These are phyloP conservation scores for Acanthamoeba castellanii DNA, from an alignment of 208 protist species.

Conservation along the genomic window DNA sequence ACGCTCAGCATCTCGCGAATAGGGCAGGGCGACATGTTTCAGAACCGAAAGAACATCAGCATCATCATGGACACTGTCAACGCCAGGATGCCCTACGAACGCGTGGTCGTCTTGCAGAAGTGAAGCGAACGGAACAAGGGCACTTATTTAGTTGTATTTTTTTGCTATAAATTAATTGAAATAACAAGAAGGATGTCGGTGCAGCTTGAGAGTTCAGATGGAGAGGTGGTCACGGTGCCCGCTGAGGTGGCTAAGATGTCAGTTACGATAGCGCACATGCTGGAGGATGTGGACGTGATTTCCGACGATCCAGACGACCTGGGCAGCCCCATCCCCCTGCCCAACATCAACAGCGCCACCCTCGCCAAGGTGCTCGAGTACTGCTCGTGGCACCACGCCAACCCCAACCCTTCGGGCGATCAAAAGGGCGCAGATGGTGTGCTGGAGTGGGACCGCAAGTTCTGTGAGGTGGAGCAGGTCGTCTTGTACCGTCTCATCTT, in stretches of 20 bases:
- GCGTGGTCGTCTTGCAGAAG: background rate
- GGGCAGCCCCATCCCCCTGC: slow-evolving; percentile 86
- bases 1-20: slow-evolving; percentile 23
- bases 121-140: background rate
- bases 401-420: slow-evolving; percentile 79
- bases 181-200: background rate
- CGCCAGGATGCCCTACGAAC: background rate
- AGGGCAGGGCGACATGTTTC: slow-evolving; percentile 13
- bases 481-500: slow-evolving; percentile 91
- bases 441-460: slow-evolving; percentile 86
- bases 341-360: slow-evolving; percentile 86
- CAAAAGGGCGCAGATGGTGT: slow-evolving; percentile 82
- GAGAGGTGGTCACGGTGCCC: background rate
- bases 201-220: slow-evolving; percentile 14
- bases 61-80: background rate
- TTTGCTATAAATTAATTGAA: background rate
- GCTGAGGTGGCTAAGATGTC: slow-evolving; percentile 10
- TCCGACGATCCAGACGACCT: background rate
- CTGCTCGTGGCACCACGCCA: slow-evolving; percentile 86
- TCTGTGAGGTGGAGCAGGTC: slow-evolving; percentile 90
- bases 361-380: slow-evolving; percentile 90
- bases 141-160: too few species aligned
- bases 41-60: background rate
- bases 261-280: background rate
- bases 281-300: background rate